Base-by-base conservation (phyloP, 805 yeast genomes). In the Jamesozyma rosinii region DNA sequence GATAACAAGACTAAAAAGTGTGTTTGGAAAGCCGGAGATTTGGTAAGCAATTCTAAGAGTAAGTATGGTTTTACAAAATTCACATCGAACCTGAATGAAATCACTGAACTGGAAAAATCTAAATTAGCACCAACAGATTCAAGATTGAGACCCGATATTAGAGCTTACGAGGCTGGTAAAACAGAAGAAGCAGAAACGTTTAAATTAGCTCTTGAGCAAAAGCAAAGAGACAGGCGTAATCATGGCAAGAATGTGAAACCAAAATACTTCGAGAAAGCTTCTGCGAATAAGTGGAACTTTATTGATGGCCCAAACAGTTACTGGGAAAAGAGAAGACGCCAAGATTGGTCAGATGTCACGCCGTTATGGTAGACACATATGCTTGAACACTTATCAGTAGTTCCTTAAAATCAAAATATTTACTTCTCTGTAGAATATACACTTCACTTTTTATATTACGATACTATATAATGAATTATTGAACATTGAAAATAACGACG, bases 21-120 rank as follows among this genome's bases (percentile, higher is more conserved):
- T 19, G 68, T 87, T 5, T 92, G 97, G 97, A 64, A 71, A 38
- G 83, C 72, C 8, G 86, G 89, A 1, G 69, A 73, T 3, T 66
- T 88, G 42, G 74, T 88, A 13, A 68, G 73, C 0, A 68, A 83
- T 42, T 63, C 74, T 27, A 69, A 70, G 36, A 69, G 72, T 48
- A 84, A 84, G 58, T 92, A 79, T 65, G 98, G 98, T 0, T 88
- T 88, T 58, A 81, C 96, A 0, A 69, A 71, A 42, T 92, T 82
- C 66, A 79, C 95, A 0, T 86, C 94, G 8, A 73, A 81, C 33
- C 68, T 92, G 58, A 88, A 88, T 58, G 84, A 87, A 46, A 75
- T 89, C 33, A 84, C 95, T 0, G 66, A 59, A 3, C 64, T 90
- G 13, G 97, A 90, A 57, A 48, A 71, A 24, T 82, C 68, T 2